Evolutionary conservation across 192 early-diverging fungal species (phyloP).

Genomic region (Paraglomus occultum): DNA sequence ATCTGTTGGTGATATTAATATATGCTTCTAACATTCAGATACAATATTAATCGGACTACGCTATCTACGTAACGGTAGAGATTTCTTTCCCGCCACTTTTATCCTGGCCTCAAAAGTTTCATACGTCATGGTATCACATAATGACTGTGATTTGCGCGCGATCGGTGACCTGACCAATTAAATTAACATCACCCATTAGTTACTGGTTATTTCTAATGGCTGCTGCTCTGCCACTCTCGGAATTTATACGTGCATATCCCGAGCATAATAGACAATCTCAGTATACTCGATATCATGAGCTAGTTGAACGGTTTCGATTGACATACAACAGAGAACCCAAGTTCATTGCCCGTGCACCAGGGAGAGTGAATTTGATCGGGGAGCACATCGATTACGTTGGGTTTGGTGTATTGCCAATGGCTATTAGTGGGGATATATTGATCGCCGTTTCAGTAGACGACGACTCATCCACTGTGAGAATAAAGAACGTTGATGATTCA

Average conservation of each 20-base stretch:
- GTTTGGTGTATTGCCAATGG: slow-evolving; percentile 94
- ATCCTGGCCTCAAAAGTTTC: no score
- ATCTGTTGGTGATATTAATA: no score
- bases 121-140: no score
- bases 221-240: no score
- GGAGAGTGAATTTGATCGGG: slow-evolving; percentile 95
- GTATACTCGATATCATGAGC: slow-evolving; percentile 49
- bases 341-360: slow-evolving; percentile 86
- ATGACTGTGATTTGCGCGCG: no score
- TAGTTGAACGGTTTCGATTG: slow-evolving; percentile 49
- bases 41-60: no score
- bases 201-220: no score
- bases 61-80: no score
- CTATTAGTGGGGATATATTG: slow-evolving; percentile 78
- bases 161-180: no score
- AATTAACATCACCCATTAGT: no score
- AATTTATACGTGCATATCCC: slow-evolving; percentile 1
- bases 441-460: slow-evolving; percentile 50
- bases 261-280: not conserved
- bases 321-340: slow-evolving; percentile 61
- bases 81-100: no score
- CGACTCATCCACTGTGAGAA: slow-evolving; percentile 41
- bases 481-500: slow-evolving; percentile 52
- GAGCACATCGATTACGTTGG: slow-evolving; percentile 98
- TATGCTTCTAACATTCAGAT: no score